These are phyloP conservation scores for Lachancea sp. DNA, from an alignment of 805 yeast species.

Conservation along the genomic window DNA sequence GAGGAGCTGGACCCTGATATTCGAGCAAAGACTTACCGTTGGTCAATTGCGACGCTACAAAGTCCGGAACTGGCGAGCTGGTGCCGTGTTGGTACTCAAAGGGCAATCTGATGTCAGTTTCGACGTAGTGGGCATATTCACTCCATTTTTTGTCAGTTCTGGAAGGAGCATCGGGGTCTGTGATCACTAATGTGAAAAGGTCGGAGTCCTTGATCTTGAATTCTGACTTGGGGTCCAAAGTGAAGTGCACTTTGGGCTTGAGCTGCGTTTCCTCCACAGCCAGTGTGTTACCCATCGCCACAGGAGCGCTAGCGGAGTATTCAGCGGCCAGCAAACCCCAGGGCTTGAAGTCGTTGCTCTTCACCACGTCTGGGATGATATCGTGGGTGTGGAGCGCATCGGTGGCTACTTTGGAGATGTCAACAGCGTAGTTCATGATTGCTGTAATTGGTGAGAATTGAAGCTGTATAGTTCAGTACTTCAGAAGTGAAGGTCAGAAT, in stretches of 20 bases:
- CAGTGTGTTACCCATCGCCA: conserved; percentile 73
- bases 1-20: conserved; percentile 88
- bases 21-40: conserved; percentile 42
- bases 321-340: conserved; percentile 26
- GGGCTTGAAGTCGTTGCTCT: conserved; percentile 14
- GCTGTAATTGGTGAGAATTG: too few species aligned
- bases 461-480: too few species aligned
- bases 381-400: conserved; percentile 26
- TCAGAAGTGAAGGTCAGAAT: too few species aligned
- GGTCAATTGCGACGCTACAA: conserved; percentile 34
- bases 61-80: conserved; percentile 30
- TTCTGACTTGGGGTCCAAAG: conserved; percentile 41
- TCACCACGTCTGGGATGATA: conserved; percentile 25
- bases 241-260: conserved; percentile 61
- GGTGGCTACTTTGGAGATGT: conserved; percentile 14
- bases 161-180: conserved; percentile 95
- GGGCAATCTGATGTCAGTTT: conserved; percentile 36
- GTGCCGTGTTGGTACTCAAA: conserved; percentile 8
- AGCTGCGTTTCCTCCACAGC: conserved; percentile 58
- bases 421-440: conserved; percentile 14
- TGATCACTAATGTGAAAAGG: conserved; percentile 68
- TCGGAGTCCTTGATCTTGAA: conserved; percentile 25
- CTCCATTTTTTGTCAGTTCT: conserved; percentile 80
- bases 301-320: conserved; percentile 32
- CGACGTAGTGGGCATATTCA: conserved; percentile 74